These are phyloP conservation scores for Cornus controversa DNA, from an alignment of 148 eudicot species.

Conservation along the genomic window DNA sequence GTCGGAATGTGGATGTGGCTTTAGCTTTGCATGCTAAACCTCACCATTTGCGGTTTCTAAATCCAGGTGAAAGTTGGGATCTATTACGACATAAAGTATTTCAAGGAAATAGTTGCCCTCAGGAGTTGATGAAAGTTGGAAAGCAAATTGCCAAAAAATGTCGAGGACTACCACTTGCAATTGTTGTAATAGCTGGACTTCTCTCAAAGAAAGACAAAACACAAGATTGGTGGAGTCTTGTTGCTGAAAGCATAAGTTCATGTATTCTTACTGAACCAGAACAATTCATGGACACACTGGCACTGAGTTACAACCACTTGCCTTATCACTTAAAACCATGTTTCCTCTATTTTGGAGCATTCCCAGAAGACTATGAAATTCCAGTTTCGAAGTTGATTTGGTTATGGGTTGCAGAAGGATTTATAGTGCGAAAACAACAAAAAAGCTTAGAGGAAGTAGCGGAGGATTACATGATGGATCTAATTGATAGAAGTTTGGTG, in stretches of 20 bases:
- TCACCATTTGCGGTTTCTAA: constrained; percentile 9
- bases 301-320: constrained; percentile 27
- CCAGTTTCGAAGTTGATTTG: constrained; percentile 17
- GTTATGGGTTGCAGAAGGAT: constrained; percentile 45
- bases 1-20: constrained; percentile 15
- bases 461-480: too few species aligned
- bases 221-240: constrained; percentile 11
- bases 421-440: background rate
- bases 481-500: background rate
- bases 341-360: constrained; percentile 36
- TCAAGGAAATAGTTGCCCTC: constrained; percentile 9
- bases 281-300: constrained; percentile 15
- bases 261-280: background rate
- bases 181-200: too few species aligned
- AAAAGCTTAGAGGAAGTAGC: background rate
- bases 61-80: constrained; percentile 22
- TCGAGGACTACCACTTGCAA: too few species aligned
- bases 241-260: constrained; percentile 16
- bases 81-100: constrained; percentile 25
- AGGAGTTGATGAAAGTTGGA: background rate
- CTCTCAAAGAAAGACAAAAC: too few species aligned
- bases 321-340: constrained; percentile 32
- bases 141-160: constrained; percentile 8
- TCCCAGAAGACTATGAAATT: background rate
- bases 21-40: background rate